A percentile compares a stretch with the other conserved stretches of the same genome.
Conservation (phyloP, 306 rosid genomes). For the Acmispon strigosus region DNA sequence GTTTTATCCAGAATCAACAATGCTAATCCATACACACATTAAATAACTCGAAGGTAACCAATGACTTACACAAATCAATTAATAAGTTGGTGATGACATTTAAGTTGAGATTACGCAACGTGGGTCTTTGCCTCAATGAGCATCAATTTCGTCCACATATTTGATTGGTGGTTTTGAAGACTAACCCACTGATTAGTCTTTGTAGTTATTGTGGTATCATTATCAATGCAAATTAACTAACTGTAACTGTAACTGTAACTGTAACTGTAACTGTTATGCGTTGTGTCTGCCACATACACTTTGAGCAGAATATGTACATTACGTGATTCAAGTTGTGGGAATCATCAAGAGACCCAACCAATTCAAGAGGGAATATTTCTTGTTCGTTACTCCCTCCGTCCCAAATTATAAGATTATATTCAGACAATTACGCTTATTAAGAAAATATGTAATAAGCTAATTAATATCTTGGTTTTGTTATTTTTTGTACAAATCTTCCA, state of each 20-base stretch:
- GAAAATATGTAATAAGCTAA: too few species aligned
- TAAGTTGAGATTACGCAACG: not conserved
- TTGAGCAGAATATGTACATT: not conserved
- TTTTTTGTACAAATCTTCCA: too few species aligned
- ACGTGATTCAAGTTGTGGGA: constrained; percentile 35
- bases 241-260: too few species aligned
- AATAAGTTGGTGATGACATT: too few species aligned
- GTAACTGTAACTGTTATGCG: constrained; percentile 7
- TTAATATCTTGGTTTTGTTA: too few species aligned
- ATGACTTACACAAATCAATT: not conserved
- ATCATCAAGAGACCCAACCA: constrained; percentile 49
- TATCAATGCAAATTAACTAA: not conserved
- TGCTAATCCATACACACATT: too few species aligned
- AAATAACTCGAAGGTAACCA: not conserved
- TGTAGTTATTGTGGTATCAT: not conserved
- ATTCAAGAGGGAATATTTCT: constrained; percentile 4
- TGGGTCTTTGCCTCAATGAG: constrained; percentile 14
- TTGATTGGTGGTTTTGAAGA: constrained; percentile 25
- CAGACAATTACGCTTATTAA: too few species aligned
- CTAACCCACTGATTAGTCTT: constrained; percentile 8
- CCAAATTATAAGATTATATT: too few species aligned
- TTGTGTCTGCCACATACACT: constrained; percentile 53
- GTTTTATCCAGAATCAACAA: too few species aligned
- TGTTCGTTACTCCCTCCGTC: too few species aligned
- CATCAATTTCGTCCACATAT: constrained; percentile 25